Evolutionary conservation across 139 green algal species (phyloP), one percentile per base, ranked within the genome.

Genomic region (Chlorella vulgaris): DNA sequence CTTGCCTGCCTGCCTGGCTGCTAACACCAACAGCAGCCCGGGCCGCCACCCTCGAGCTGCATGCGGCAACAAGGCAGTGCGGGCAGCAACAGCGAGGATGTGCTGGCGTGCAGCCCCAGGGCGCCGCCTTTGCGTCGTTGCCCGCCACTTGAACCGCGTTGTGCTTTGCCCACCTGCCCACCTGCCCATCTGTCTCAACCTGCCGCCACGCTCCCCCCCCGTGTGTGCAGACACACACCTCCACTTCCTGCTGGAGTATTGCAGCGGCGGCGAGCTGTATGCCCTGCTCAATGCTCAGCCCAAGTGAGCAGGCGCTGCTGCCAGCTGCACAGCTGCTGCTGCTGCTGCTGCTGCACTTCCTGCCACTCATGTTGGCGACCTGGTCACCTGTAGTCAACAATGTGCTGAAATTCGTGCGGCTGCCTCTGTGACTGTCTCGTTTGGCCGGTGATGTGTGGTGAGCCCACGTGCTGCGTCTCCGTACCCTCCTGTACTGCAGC

Each of bases 221-320:
- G 18, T 7, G 22, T 4, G 18, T 66, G 51, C 78, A 81, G 89
- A 96, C 69, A 96, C 88, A 58, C 94, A 98, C 87, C 86, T 98
- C 70, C 94, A 98, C 92, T 95, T 95, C 82, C 31, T 95, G 36
- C 81, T 93, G 67, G 87, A 94, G 78, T 91, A 90, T 70, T 97
- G 93, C 85, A 83, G 84, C 55, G 91, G 92, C 19, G 93, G 93
- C 28, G 93, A 97, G 86, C 89, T 97, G 47, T 97, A 96, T 73
- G 84, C 81, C 22, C 81, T 94, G 62, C 85, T 97, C 69, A 94
- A 91, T 69, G 60, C 78, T 8, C 89, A 96, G 86, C 87, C 89
- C 60, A 84, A 67, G 71, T 78, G 35, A 66, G 71, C 4, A 15
- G 0, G 0, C 4, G 5, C 7, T 29, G n/a, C n/a, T n/a, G n/a